Evolutionary conservation across 1,284 basidiomycete genomes (phyloP).

Genomic region (Cutaneotrichosporon sp.): DNA sequence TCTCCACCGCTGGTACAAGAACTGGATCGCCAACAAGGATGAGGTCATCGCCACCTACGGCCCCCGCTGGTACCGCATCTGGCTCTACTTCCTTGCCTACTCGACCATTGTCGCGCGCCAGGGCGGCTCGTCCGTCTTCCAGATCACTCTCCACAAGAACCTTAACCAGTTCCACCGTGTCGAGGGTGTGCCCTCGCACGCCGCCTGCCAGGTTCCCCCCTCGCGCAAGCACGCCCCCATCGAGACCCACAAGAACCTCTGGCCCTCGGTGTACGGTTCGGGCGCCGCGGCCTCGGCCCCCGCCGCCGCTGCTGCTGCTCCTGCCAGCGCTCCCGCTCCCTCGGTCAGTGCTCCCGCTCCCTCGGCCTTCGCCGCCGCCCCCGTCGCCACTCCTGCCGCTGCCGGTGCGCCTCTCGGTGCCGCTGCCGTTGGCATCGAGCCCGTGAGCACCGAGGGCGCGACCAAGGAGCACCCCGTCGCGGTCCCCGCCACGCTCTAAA

Average conservation of each 20-base stretch:
- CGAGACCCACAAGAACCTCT: conserved; percentile 33
- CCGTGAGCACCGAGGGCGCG: too few species aligned
- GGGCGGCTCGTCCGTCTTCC: conserved; percentile 84
- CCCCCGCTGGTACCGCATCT: conserved; percentile 80
- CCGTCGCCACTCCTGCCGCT: too few species aligned
- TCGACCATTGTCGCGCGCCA: conserved; percentile 57
- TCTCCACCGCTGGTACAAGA: conserved; percentile 89
- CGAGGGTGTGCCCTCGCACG: conserved; percentile 68
- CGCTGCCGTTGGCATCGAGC: too few species aligned
- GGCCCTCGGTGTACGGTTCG: conserved; percentile 23
- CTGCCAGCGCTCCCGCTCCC: neutral
- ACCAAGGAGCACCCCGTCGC: too few species aligned
- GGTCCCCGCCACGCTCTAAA: too few species aligned
- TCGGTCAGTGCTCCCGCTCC: neutral
- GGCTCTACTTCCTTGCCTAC: conserved; percentile 86
- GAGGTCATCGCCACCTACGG: conserved; percentile 85
- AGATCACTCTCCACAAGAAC: conserved; percentile 96
- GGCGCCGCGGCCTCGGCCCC: neutral
- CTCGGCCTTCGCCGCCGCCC: neutral
- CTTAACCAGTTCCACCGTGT: conserved; percentile 87
- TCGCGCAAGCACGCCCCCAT: conserved; percentile 20
- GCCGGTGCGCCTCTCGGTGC: too few species aligned
- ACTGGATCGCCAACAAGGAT: conserved; percentile 87
- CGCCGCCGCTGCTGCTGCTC: neutral
- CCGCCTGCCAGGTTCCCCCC: conserved; percentile 33